Base-by-base conservation (phyloP, 179 eudicot genomes). In the Heliamphora pulchella region DNA sequence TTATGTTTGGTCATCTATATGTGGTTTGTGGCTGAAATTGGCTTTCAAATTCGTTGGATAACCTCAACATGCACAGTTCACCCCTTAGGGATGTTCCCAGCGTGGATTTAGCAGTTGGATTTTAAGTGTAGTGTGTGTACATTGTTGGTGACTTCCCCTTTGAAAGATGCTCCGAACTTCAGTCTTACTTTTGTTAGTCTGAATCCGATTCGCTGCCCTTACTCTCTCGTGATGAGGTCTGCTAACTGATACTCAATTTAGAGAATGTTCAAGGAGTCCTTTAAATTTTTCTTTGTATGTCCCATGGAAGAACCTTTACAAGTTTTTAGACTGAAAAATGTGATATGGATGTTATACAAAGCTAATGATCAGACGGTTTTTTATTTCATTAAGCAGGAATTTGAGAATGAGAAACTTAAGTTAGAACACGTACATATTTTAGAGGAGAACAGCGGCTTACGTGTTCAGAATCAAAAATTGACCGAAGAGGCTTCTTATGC, bases 401-500 rank as follows among this genome's bases (percentile, higher is more conserved):
- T 89, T 69, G 93, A 92, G 85, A 97, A 91, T 81, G 98, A 93
- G 85, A 94, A 86, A 84, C 75, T 89, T 55, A 94, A 89, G 83
- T 79, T 91, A 71, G 97, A 94, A 80, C 95, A 85, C 65, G 90
- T 94, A 68, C 93, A 94, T 51, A 76, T 91, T 57, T 47, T 84
- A 4, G 98, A 97, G 87, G 95, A 94, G 73, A 94, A 94, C 74
- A 91, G 97, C 79, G 97, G 98, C 46, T 79, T 97, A 78, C 85
- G 84, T 15, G 97, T 94, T 50, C 99, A 94, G 81, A 97, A 94
- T 74, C 94, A 89, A 82, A 97, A 94, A 76, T 63, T 97, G 59
- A 89, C 98, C 1, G 99, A 97, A 81, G 99, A 97, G 89, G 97
- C 99, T 75, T 91, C 97, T 18, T 97, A 94, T 82, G 99, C 99